Percentiles rank a stretch among this genome's conserved stretches.
Evolutionary conservation across 148 eudicot genomes (phyloP).

Genomic region (Chenopodium quinoa): DNA sequence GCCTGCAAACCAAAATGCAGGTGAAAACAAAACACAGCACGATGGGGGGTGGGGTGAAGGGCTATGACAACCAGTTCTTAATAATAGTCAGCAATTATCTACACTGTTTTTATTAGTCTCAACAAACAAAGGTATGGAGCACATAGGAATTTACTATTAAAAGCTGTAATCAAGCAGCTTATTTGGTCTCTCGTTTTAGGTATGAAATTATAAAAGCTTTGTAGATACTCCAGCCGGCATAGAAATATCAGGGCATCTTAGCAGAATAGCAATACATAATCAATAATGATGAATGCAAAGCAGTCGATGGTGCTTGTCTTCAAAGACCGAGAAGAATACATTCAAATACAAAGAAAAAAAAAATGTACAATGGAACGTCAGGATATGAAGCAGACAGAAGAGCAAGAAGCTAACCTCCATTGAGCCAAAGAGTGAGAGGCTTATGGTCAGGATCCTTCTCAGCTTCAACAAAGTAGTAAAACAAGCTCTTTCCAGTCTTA

Average conservation of each 20-base stretch:
- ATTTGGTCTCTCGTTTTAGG: not conserved
- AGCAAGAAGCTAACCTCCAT: conserved; percentile 61
- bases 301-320: no score
- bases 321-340: not conserved
- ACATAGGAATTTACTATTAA: not conserved
- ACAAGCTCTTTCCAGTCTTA: conserved; percentile 77
- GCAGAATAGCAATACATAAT: not conserved
- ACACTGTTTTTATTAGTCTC: not conserved
- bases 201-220: not conserved
- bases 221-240: not conserved
- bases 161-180: not conserved
- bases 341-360: no score
- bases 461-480: conserved; percentile 94
- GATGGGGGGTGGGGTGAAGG: not conserved
- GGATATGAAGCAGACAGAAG: conserved; percentile 4
- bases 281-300: no score
- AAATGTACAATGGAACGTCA: not conserved
- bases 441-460: conserved; percentile 48
- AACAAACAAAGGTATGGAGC: not conserved
- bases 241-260: not conserved
- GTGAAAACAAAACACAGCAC: no score
- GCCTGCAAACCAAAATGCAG: conserved; percentile 36
- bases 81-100: not conserved
- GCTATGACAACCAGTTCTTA: not conserved
- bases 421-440: conserved; percentile 88